These are phyloP conservation scores for Lodderomyces theae DNA, from an alignment of 1,139 yeast genomes.

Conservation along the genomic window DNA sequence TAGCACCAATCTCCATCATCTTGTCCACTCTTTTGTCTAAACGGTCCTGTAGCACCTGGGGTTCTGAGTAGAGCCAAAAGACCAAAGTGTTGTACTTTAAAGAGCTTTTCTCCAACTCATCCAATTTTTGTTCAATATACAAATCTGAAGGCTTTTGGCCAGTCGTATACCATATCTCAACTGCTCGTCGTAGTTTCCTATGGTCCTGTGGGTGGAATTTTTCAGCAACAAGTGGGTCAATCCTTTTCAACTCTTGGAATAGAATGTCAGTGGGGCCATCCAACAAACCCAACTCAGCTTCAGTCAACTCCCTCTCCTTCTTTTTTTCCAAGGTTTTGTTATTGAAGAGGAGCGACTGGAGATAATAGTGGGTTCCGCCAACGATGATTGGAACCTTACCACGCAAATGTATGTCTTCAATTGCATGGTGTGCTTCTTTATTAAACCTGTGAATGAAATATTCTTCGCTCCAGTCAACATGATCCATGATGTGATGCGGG, in stretches of 20 bases:
- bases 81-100: conserved; percentile 66
- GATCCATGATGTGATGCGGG: conserved; percentile 85
- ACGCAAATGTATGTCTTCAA: conserved; percentile 62
- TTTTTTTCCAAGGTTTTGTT: conserved; percentile 47
- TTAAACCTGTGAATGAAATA: conserved; percentile 82
- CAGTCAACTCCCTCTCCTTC: conserved; percentile 9
- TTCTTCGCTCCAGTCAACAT: conserved; percentile 75
- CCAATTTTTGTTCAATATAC: conserved; percentile 57
- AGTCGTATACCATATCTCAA: conserved; percentile 73
- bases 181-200: conserved; percentile 72
- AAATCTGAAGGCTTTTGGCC: conserved; percentile 69
- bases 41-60: conserved; percentile 54
- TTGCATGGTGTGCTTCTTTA: conserved; percentile 58
- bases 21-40: conserved; percentile 77
- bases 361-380: conserved; percentile 95
- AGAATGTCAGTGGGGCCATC: conserved; percentile 56
- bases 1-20: conserved; percentile 71
- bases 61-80: conserved; percentile 83
- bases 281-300: conserved; percentile 46
- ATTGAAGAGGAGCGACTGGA: conserved; percentile 71
- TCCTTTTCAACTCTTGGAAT: conserved; percentile 42
- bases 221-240: conserved; percentile 71
- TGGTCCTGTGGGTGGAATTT: conserved; percentile 93
- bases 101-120: conserved; percentile 43
- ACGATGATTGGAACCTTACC: conserved; percentile 84